Conservation (phyloP, 2,329 filamentous ascomycete genomes). For the Allantophomopsis lycopodina region DNA sequence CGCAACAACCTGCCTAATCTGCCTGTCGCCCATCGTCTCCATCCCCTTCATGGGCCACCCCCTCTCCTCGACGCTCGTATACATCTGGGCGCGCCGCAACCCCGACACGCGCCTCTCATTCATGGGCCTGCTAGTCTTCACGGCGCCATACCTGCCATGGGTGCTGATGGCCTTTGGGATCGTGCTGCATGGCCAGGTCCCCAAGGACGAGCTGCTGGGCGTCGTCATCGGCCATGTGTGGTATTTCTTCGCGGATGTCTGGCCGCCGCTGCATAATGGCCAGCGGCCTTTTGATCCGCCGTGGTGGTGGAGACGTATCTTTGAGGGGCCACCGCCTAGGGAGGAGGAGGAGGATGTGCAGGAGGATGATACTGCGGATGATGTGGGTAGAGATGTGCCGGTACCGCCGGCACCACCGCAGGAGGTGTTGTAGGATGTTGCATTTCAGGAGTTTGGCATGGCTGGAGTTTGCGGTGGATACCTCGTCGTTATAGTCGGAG, state of each 20-base stretch:
- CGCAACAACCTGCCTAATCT: conserved; percentile 64
- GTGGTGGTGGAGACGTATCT: conserved; percentile 76
- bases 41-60: conserved; percentile 93
- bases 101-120: conserved; percentile 84
- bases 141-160: conserved; percentile 90
- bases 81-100: conserved; percentile 95
- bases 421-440: too few species aligned
- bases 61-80: conserved; percentile 83
- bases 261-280: conserved; percentile 78
- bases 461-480: too few species aligned
- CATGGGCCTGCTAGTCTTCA: conserved; percentile 79
- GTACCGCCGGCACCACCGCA: conserved; percentile 30
- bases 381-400: conserved; percentile 47
- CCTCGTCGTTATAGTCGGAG: too few species aligned
- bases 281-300: conserved; percentile 81
- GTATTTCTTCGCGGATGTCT: conserved; percentile 98
- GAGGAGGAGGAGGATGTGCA: conserved; percentile 19
- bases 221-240: conserved; percentile 91
- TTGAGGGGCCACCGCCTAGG: conserved; percentile 42
- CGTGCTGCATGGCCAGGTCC: conserved; percentile 76
- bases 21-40: conserved; percentile 73
- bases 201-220: conserved; percentile 92
- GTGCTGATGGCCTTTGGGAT: conserved; percentile 88
- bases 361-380: conserved; percentile 40
- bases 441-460: too few species aligned